Conservation (phyloP, 139 green algal species). For the Coccomyxa sp. region DNA sequence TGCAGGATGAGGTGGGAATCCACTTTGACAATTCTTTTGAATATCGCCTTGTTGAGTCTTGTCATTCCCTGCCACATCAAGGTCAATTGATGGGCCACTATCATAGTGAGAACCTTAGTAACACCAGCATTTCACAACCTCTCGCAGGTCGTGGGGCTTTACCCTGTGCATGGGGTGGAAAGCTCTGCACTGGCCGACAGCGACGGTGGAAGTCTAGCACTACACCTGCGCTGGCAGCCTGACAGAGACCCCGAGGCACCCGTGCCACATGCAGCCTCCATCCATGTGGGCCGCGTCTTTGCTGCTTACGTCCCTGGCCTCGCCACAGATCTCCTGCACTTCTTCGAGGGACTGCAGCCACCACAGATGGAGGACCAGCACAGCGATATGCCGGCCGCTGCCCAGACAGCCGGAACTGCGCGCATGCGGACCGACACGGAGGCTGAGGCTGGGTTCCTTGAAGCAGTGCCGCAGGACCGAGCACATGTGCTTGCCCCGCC, state of each 20-base stretch:
- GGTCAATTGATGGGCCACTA: too few species aligned
- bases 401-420: neutral
- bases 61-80: too few species aligned
- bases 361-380: too few species aligned
- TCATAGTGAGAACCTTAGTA: too few species aligned
- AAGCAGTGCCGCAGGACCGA: neutral
- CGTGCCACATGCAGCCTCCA: neutral
- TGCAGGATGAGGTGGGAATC: too few species aligned
- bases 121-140: too few species aligned
- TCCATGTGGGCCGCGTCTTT: conserved; percentile 13
- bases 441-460: neutral
- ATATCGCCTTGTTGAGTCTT: too few species aligned
- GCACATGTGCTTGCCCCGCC: too few species aligned
- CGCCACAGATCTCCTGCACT: neutral
- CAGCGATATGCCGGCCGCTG: neutral
- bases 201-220: neutral
- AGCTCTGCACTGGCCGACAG: conserved; percentile 1
- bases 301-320: conserved; percentile 9
- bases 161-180: conserved; percentile 9
- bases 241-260: neutral
- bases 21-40: too few species aligned
- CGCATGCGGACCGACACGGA: neutral
- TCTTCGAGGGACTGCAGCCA: neutral
- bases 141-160: conserved; percentile 4
- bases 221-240: conserved; percentile 16